Base-by-base conservation (phyloP, 2,329 filamentous ascomycete species). In the Rachicladosporium sp. region DNA sequence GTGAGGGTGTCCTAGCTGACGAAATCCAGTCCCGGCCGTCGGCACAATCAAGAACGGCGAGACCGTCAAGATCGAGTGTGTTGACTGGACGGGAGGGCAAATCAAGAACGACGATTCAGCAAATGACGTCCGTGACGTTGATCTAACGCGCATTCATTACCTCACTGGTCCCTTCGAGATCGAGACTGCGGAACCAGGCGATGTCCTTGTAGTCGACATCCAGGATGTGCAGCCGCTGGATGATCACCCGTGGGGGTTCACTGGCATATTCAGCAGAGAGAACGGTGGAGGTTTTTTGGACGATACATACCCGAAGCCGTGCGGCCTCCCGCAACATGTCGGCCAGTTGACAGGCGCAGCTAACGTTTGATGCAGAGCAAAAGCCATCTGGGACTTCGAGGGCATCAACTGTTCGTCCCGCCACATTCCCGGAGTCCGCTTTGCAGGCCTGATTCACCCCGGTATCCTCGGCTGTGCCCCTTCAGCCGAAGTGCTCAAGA, bases 211-310 rank as follows among this genome's bases (percentile, higher is more conserved):
- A 0, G 82, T 94, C 6, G 86, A 94, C 58, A 94, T 94, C 48
- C 86, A 89, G 60, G 88, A 95, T 53, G 84, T 94, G 0, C 86
- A 95, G 64, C 88, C 88, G 0, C 78, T 93, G 48, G 71, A 89
- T 46, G 77, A 91, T 23, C 76, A 81, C 42, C 86, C 86, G 0
- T 94, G 88, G 88, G 88, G 88, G 0, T 93, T 93, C 59, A 89
- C 83, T 0, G 86, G 86, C 6, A 19, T 19, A 19, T 19, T 19
- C 5, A 19, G 15, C 40, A 79, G 76, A 48, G 65, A 78, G 10
- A 94, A 94, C 51, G 88, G 88, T 4, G 88, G 88, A 6, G 87
- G 88, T 0, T 94, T 94, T 49, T 62, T 94, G 9, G 85, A 94
- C 47, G 84, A 93, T 56, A 70, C 86, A 21, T 95, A 93, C 51